Evolutionary conservation across 73 alveolate species (phyloP).

Genomic region (Paramecium sexaurelia): DNA sequence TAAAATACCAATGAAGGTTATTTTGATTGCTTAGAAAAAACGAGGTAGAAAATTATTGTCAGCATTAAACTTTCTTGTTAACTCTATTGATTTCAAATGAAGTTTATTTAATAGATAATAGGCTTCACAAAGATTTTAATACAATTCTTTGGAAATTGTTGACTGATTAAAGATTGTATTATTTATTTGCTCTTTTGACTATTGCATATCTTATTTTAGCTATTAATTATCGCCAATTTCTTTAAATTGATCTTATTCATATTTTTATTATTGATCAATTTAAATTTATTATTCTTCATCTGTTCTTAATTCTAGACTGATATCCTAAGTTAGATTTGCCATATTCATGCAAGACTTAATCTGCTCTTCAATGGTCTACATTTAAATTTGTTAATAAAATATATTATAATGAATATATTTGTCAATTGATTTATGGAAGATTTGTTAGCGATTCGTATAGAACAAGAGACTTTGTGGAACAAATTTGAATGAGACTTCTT

Average conservation of each 20-base stretch:
- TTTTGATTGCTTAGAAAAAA: not conserved
- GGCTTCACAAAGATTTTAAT: not conserved
- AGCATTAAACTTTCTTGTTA: not conserved
- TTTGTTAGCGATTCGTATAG: not conserved
- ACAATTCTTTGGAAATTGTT: not conserved
- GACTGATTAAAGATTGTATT: not conserved
- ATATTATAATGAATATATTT: not conserved
- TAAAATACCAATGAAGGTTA: not conserved
- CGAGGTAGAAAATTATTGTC: not conserved
- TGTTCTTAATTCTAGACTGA: not conserved
- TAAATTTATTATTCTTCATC: not conserved
- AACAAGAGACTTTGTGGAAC: slow-evolving; percentile 11
- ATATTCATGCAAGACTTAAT: not conserved
- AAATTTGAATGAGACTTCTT: not conserved
- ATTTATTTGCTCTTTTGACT: not conserved
- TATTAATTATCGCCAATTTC: not conserved
- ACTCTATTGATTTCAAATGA: not conserved
- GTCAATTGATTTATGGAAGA: slow-evolving; percentile 14
- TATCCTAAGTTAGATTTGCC: not conserved
- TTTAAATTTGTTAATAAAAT: not conserved
- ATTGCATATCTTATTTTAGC: not conserved
- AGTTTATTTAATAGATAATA: not conserved
- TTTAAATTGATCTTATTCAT: not conserved
- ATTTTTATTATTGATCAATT: not conserved
- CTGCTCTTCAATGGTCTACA: not conserved